A percentile compares a stretch with the other conserved stretches of the same genome.
These are phyloP conservation scores for Fusarium nygamai DNA, from an alignment of 2,329 filamentous ascomycete genomes.

Conservation along the genomic window DNA sequence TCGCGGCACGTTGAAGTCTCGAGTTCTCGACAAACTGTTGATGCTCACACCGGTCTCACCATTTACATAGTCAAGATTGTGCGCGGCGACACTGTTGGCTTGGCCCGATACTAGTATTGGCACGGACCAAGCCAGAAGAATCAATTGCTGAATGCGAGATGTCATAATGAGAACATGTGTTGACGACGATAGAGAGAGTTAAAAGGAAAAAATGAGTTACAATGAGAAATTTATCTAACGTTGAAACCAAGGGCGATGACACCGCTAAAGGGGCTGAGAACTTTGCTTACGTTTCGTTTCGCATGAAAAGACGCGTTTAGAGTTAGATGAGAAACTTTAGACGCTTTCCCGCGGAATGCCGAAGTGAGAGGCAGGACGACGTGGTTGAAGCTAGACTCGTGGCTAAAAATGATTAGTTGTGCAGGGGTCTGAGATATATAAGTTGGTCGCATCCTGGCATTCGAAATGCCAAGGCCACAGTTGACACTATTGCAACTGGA, in stretches of 20 bases:
- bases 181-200: accelerated
- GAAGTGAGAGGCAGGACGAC: accelerated
- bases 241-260: not conserved
- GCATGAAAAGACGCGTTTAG: not conserved
- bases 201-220: not conserved
- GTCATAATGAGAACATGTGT: not conserved
- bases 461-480: accelerated
- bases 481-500: too few relatives aligned
- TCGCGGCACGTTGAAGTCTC: accelerated
- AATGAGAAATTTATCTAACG: not conserved
- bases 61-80: not conserved
- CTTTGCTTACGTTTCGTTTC: not conserved
- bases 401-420: not conserved
- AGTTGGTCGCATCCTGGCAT: not conserved
- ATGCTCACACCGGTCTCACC: not conserved
- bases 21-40: accelerated
- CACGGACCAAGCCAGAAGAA: not conserved
- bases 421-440: not conserved
- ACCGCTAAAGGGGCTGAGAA: not conserved
- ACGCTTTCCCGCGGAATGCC: not conserved
- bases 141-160: not conserved
- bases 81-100: too few relatives aligned
- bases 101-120: not conserved
- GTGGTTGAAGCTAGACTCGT: not conserved
- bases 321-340: not conserved